phyloP scores from a whole-genome alignment of 176 grass and related monocot genomes.

The Carex pumila region DNA sequence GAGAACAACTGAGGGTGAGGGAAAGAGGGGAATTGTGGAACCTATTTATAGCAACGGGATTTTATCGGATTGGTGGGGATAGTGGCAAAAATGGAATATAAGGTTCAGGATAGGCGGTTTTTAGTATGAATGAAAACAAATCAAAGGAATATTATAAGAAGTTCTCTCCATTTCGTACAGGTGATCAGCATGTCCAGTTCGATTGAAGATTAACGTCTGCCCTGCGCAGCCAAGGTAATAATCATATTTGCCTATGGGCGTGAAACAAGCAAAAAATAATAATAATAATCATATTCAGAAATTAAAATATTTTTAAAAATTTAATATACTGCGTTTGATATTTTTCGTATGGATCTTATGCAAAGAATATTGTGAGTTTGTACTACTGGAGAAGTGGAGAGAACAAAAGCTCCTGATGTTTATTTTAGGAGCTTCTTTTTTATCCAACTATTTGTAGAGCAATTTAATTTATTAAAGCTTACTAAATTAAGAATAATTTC shows the following conservation, averaged over 20 bases:
- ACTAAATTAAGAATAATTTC: neutral
- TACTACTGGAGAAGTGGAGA: neutral
- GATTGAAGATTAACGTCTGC: too few relatives aligned
- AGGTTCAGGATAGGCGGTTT: slow-evolving; percentile 4
- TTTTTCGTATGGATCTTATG: neutral
- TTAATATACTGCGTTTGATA: neutral
- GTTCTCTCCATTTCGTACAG: neutral
- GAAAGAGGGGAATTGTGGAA: slow-evolving; percentile 1
- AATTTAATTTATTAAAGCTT: neutral
- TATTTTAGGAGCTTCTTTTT: neutral
- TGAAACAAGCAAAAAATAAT: too few relatives aligned
- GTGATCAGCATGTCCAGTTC: neutral
- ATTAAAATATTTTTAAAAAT: neutral
- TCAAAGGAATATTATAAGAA: neutral
- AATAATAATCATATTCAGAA: neutral
- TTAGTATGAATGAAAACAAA: slow-evolving; percentile 14
- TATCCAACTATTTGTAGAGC: neutral
- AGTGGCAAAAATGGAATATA: neutral
- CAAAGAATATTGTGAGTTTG: neutral
- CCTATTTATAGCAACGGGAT: slow-evolving; percentile 17
- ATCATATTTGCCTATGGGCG: too few relatives aligned
- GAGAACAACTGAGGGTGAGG: slow-evolving; percentile 27
- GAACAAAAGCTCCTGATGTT: neutral
- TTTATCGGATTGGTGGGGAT: slow-evolving; percentile 22
- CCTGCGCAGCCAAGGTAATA: neutral